A percentile compares a stretch with the other conserved stretches of the same genome.
Conservation (phyloP, 208 protist genomes). For the Acanthamoeba sp. region DNA sequence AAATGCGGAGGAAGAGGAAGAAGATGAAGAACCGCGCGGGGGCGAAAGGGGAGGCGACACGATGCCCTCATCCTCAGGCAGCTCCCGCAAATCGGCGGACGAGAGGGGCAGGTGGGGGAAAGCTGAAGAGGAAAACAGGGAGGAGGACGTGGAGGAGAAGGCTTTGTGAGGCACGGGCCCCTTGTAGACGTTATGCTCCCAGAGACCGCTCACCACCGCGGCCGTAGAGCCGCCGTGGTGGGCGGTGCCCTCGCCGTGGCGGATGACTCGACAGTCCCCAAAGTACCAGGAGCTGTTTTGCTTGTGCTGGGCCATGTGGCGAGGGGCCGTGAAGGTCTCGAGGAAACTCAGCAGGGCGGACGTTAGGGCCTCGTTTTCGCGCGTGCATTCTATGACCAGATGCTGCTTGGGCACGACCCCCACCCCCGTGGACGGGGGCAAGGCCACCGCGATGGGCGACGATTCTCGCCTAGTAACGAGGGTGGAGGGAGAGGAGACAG, state of each 20-base stretch:
- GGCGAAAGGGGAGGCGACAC: conserved; percentile 42
- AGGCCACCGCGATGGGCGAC: background rate
- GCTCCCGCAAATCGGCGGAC: conserved; percentile 26
- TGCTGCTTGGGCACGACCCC: background rate
- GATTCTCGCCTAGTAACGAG: background rate
- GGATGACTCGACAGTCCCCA: conserved; percentile 45
- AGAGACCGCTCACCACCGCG: conserved; percentile 43
- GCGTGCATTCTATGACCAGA: conserved; percentile 48
- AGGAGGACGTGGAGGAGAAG: background rate
- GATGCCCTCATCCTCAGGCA: conserved; percentile 12
- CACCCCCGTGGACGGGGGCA: too few species aligned
- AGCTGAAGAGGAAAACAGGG: background rate
- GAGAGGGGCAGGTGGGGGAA: conserved; percentile 32
- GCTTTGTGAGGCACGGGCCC: background rate
- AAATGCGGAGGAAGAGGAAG: background rate
- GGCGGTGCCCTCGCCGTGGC: conserved; percentile 46
- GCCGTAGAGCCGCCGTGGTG: background rate
- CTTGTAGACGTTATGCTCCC: conserved; percentile 74
- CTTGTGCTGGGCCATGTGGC: conserved; percentile 5
- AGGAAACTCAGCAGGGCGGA: conserved; percentile 56
- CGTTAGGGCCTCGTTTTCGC: conserved; percentile 54
- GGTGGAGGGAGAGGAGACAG: background rate
- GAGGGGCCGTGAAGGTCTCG: conserved; percentile 39
- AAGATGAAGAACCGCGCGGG: background rate
- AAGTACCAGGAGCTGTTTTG: conserved; percentile 52